Conservation (phyloP, 192 early-diverging fungal species). For the Coemansia sp. region DNA sequence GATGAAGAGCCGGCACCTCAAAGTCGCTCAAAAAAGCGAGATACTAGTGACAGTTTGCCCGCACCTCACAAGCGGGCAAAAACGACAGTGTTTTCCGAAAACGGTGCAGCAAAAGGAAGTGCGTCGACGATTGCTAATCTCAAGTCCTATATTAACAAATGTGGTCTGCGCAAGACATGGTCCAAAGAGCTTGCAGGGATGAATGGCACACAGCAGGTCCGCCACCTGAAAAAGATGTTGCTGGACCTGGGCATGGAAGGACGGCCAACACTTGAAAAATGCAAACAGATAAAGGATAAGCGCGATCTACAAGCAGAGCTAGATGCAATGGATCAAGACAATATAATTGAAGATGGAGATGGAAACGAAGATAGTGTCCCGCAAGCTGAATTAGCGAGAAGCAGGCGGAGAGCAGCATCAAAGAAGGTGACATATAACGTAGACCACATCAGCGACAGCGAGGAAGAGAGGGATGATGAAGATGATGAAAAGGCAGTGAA, state of each 20-base stretch:
- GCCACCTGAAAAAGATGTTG: conserved; percentile 47
- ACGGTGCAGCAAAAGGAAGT: conserved; percentile 9
- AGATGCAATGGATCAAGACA: conserved; percentile 40
- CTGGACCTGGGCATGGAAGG: conserved; percentile 57
- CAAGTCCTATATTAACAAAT: conserved; percentile 50
- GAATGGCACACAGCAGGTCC: conserved; percentile 46
- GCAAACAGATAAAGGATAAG: conserved; percentile 56
- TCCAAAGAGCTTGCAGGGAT: conserved; percentile 51
- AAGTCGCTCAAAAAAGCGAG: conserved; percentile 7
- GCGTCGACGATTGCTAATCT: conserved; percentile 36
- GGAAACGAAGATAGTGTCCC: not conserved
- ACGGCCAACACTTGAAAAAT: conserved; percentile 59
- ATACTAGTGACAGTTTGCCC: not conserved
- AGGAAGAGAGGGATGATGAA: conserved; percentile 19
- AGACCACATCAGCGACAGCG: conserved; percentile 35
- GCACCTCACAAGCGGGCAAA: conserved; percentile 20
- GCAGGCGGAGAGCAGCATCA: conserved; percentile 23
- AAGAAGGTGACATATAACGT: conserved; percentile 25
- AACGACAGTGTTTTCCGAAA: not conserved
- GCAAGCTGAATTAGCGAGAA: conserved; percentile 10
- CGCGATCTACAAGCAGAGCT: conserved; percentile 59
- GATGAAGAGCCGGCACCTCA: conserved; percentile 13
- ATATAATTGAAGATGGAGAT: conserved; percentile 23
- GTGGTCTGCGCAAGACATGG: conserved; percentile 54
- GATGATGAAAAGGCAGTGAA: not conserved